A percentile compares a stretch with the other conserved stretches of the same genome.
Conservation (phyloP, 306 rosid genomes). For the Pterocarpus macrocarpus region DNA sequence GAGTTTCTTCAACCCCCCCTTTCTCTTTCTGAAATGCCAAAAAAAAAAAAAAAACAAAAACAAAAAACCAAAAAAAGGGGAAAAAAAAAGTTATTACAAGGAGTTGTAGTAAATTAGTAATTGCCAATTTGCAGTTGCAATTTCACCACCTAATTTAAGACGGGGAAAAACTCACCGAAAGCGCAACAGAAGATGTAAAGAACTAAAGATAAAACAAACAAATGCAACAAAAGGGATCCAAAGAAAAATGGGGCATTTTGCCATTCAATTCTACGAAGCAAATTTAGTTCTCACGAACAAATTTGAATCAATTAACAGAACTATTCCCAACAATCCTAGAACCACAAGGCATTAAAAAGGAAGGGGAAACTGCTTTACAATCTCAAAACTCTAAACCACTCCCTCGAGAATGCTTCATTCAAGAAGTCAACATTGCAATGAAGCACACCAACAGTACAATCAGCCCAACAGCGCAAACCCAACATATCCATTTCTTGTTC, state of each 20-base stretch:
- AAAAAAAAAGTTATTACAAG: neutral
- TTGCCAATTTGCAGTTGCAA: slow-evolving; percentile 15
- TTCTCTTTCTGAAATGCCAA: too few species aligned
- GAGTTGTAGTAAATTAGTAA: neutral
- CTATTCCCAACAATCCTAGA: slow-evolving; percentile 31
- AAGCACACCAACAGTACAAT: slow-evolving; percentile 77
- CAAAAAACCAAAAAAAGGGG: neutral
- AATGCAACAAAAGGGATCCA: neutral
- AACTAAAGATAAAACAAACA: neutral
- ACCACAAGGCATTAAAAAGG: slow-evolving; percentile 25
- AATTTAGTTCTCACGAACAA: slow-evolving; percentile 38
- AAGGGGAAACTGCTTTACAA: slow-evolving; percentile 35
- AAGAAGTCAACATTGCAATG: slow-evolving; percentile 67
- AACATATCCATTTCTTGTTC: slow-evolving; percentile 66
- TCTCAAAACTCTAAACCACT: slow-evolving; percentile 33
- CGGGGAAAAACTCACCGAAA: neutral
- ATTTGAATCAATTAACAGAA: slow-evolving; percentile 35
- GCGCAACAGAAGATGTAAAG: neutral
- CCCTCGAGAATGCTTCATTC: slow-evolving; percentile 40
- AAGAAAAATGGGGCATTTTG: neutral
- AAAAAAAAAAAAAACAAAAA: too few species aligned
- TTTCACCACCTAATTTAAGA: neutral
- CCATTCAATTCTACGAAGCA: slow-evolving; percentile 41
- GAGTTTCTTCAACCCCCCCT: too few species aligned
- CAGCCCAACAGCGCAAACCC: slow-evolving; percentile 73